Conservation (phyloP, 805 yeast species). For the Candida schatavii region DNA sequence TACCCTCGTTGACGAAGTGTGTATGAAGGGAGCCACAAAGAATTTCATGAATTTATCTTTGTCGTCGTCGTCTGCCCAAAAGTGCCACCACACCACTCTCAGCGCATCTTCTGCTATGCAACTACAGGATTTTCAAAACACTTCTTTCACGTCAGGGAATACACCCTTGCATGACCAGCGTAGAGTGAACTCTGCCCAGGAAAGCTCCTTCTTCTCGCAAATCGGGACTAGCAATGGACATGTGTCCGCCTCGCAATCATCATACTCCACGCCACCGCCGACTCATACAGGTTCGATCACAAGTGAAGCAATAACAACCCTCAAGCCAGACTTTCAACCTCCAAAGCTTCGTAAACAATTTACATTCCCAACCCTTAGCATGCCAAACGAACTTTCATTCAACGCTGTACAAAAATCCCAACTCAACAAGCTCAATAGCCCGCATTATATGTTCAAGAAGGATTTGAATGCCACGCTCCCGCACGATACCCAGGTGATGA, state of each 20-base stretch:
- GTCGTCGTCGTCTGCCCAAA: neutral
- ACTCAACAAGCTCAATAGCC: neutral
- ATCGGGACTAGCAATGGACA: neutral
- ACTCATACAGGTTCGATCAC: neutral
- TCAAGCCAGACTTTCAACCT: neutral
- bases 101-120: neutral
- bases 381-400: conserved; percentile 13
- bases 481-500: neutral
- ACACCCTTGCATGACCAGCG: neutral
- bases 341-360: conserved; percentile 12
- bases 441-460: conserved; percentile 1
- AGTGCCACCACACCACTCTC: neutral
- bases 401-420: conserved; percentile 15
- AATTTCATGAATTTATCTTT: conserved; percentile 2
- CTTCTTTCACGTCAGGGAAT: neutral
- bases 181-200: neutral
- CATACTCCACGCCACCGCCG: neutral
- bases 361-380: conserved; percentile 19
- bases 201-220: neutral
- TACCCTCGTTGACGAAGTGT: conserved; percentile 15
- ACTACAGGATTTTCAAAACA: neutral
- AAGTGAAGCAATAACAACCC: neutral
- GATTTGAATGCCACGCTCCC: conserved; percentile 4
- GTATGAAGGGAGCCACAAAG: neutral
- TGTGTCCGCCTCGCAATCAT: neutral